phyloP scores from a whole-genome alignment of 345 rosid species.

The Heritiera littoralis region DNA sequence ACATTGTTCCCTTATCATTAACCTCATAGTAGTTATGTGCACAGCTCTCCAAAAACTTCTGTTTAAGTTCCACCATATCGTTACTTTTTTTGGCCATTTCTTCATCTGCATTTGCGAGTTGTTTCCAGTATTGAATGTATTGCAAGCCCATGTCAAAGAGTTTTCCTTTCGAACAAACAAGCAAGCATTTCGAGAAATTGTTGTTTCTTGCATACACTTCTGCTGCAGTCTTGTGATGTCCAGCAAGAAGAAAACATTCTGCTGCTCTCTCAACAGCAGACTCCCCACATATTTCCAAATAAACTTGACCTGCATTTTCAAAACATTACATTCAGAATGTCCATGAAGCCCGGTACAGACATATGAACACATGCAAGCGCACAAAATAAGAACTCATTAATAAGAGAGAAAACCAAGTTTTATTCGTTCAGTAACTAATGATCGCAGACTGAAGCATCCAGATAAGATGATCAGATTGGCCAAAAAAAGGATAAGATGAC shows the following conservation, averaged over 20 bases:
- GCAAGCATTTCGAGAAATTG: constrained; percentile 37
- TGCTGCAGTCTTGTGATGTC: constrained; percentile 36
- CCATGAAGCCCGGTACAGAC: not conserved
- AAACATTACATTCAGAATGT: not conserved
- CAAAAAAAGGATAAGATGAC: not conserved
- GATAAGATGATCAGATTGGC: not conserved
- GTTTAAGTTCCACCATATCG: constrained; percentile 33
- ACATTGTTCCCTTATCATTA: constrained; percentile 34
- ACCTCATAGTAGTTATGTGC: constrained; percentile 37
- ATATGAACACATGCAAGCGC: not conserved
- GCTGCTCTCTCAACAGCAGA: constrained; percentile 43
- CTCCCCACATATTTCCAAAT: constrained; percentile 43
- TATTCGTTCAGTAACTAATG: not conserved
- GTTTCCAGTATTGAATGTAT: constrained; percentile 42
- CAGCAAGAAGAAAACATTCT: constrained; percentile 42
- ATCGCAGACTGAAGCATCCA: not conserved
- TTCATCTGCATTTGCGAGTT: constrained; percentile 15
- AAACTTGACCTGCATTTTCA: constrained; percentile 36
- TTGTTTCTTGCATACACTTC: constrained; percentile 41
- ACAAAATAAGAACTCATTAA: not conserved
- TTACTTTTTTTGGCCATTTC: constrained; percentile 1
- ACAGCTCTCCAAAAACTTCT: constrained; percentile 39
- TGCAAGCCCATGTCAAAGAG: constrained; percentile 44
- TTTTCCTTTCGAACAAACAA: constrained; percentile 38
- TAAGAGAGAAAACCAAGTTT: not conserved